These are phyloP conservation scores for Ophiostoma sp. DNA, from an alignment of 2,329 filamentous ascomycete genomes.

Conservation along the genomic window DNA sequence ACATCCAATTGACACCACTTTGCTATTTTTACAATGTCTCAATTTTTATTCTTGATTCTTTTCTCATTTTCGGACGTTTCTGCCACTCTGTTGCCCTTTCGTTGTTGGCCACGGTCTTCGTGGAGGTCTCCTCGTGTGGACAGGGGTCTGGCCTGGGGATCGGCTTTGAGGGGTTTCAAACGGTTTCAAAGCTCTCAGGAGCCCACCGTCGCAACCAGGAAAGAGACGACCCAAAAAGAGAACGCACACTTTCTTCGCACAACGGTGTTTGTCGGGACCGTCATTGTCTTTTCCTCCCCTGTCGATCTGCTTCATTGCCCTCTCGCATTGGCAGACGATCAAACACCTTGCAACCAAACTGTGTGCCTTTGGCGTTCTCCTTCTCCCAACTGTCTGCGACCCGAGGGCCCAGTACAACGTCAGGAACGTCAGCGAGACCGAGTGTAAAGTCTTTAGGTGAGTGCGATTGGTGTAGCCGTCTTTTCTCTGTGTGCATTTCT, in stretches of 20 bases:
- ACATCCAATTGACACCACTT: neutral
- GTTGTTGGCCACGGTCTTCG: neutral
- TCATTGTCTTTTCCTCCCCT: conserved; percentile 6
- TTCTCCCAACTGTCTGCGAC: neutral
- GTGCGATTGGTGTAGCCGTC: neutral
- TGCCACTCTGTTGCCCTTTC: neutral
- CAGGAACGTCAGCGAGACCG: neutral
- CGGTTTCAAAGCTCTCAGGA: conserved; percentile 25
- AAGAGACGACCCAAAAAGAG: neutral
- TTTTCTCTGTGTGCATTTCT: neutral
- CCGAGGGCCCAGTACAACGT: neutral
- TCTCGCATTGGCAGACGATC: conserved; percentile 20
- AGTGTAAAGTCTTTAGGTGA: neutral
- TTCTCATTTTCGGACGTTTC: neutral
- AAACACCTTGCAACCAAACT: conserved; percentile 20
- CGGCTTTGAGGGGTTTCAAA: conserved; percentile 23
- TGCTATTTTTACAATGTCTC: neutral
- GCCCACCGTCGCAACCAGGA: neutral
- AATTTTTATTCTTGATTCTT: too few species aligned
- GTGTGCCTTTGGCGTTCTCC: neutral
- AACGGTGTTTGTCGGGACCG: neutral
- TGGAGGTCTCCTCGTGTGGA: neutral
- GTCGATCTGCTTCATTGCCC: conserved; percentile 21
- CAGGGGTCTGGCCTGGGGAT: conserved; percentile 20
- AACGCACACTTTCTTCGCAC: neutral